Percentiles rank a stretch among this genome's conserved stretches.
Evolutionary conservation across 1,284 basidiomycete genomes (phyloP).

Genomic region (Sparassis latifolia): DNA sequence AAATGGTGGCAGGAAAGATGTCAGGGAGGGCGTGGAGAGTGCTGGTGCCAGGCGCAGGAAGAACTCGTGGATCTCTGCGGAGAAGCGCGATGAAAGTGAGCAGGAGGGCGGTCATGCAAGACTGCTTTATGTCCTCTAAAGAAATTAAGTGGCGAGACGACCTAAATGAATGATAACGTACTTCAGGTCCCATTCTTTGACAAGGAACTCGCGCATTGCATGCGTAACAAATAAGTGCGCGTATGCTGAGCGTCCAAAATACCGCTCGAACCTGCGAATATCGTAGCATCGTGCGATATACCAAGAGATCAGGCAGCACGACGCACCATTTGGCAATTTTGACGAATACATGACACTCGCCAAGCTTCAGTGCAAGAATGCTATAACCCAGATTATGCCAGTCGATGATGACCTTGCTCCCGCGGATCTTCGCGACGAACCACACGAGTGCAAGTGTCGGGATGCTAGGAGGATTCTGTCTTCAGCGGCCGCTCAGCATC

Average conservation of each 20-base stretch:
- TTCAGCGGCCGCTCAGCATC: conserved; percentile 7
- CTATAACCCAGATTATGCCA: conserved; percentile 99
- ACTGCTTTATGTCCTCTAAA: conserved; percentile 72
- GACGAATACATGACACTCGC: conserved; percentile 64
- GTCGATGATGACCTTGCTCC: conserved; percentile 89
- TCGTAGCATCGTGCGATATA: no score
- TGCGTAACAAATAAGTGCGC: conserved; percentile 93
- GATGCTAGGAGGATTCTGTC: conserved; percentile 92
- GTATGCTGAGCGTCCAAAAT: conserved; percentile 75
- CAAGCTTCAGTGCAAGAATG: conserved; percentile 82
- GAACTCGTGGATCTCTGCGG: conserved; percentile 72
- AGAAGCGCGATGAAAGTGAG: conserved; percentile 68
- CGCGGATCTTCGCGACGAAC: conserved; percentile 59
- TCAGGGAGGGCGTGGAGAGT: conserved; percentile 26
- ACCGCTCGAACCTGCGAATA: conserved; percentile 65
- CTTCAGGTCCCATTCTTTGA: conserved; percentile 73
- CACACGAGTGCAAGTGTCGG: conserved; percentile 88
- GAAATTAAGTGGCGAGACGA: conserved; percentile 5
- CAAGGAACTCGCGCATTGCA: conserved; percentile 76
- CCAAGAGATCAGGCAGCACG: neutral
- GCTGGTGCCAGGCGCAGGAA: conserved; percentile 45
- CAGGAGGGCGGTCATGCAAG: conserved; percentile 84
- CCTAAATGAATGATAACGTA: conserved; percentile 32
- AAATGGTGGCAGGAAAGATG: conserved; percentile 35
- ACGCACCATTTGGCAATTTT: conserved; percentile 62